phyloP scores from a whole-genome alignment of 192 early-diverging fungal genomes.

The Umbelopsis isabellina region DNA sequence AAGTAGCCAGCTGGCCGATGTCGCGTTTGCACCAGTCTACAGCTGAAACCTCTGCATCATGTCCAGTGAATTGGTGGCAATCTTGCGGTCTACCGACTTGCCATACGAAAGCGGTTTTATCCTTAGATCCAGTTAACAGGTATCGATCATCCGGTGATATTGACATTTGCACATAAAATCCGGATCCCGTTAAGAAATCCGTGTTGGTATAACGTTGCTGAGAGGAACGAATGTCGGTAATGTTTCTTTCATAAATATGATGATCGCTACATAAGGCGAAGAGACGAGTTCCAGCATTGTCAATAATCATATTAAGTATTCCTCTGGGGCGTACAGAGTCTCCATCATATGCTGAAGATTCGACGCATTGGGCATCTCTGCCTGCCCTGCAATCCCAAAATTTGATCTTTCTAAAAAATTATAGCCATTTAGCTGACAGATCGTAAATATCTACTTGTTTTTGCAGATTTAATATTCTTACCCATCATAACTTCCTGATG shows the following conservation, averaged over 20 bases:
- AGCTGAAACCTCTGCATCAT: conserved; percentile 69
- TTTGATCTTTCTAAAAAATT: conserved; percentile 58
- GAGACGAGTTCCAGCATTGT: conserved; percentile 63
- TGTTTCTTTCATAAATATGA: conserved; percentile 74
- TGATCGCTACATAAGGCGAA: conserved; percentile 78
- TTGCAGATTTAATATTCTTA: conserved; percentile 33
- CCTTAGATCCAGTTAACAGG: conserved; percentile 73
- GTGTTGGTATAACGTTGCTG: conserved; percentile 57
- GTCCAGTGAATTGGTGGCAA: conserved; percentile 63
- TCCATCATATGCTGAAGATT: conserved; percentile 44
- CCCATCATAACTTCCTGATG: conserved; percentile 70
- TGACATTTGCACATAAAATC: conserved; percentile 71
- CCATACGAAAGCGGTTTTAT: conserved; percentile 72
- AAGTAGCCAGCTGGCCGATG: conserved; percentile 63
- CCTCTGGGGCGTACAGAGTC: conserved; percentile 43
- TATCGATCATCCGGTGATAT: conserved; percentile 75
- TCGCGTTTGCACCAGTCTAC: conserved; percentile 71
- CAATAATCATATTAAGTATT: conserved; percentile 66
- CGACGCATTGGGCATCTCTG: conserved; percentile 41
- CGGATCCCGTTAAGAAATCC: conserved; percentile 56
- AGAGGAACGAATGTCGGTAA: conserved; percentile 50
- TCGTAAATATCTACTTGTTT: too few species aligned
- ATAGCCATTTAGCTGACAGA: not conserved
- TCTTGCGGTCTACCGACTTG: conserved; percentile 51
- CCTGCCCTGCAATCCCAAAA: conserved; percentile 80